Percentiles rank a stretch among this genome's conserved stretches.
Evolutionary conservation across 495 filamentous ascomycete genomes (phyloP).

Genomic region (Pseudevernia furfuracea): DNA sequence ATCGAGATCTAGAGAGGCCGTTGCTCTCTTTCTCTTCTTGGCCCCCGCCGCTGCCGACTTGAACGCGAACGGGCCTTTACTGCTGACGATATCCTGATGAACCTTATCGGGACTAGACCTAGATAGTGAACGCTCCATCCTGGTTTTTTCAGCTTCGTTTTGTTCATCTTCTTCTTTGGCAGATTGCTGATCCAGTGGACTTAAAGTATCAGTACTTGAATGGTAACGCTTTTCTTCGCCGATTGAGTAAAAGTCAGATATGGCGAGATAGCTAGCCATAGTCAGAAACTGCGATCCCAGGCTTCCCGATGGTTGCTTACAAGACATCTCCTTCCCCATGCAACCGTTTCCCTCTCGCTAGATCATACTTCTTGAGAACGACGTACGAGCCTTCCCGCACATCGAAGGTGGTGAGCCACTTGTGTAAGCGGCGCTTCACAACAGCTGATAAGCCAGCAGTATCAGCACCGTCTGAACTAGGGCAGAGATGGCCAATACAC

Average conservation of each 20-base stretch:
- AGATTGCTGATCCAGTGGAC: neutral
- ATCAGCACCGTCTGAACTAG: neutral
- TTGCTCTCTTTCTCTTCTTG: neutral
- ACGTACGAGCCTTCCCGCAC: conserved; percentile 24
- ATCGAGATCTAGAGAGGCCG: neutral
- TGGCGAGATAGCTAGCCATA: conserved; percentile 22
- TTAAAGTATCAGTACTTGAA: neutral
- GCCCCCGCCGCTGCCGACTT: neutral
- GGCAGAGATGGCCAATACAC: neutral
- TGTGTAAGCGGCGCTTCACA: conserved; percentile 23
- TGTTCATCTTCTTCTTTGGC: neutral
- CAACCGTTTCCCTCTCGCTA: conserved; percentile 20
- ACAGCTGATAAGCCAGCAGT: conserved; percentile 15
- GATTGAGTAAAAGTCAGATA: conserved; percentile 25
- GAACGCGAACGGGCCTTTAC: neutral
- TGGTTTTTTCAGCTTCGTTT: neutral
- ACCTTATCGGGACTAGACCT: neutral
- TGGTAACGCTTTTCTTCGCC: conserved; percentile 18
- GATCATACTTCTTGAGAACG: conserved; percentile 23
- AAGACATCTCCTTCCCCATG: conserved; percentile 21
- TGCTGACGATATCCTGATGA: neutral
- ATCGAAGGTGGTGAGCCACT: conserved; percentile 13
- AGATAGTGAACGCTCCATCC: neutral
- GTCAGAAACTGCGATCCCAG: neutral
- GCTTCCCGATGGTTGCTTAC: conserved; percentile 1